phyloP scores from a whole-genome alignment of 192 early-diverging fungal genomes.

The Entrophospora sp. region DNA sequence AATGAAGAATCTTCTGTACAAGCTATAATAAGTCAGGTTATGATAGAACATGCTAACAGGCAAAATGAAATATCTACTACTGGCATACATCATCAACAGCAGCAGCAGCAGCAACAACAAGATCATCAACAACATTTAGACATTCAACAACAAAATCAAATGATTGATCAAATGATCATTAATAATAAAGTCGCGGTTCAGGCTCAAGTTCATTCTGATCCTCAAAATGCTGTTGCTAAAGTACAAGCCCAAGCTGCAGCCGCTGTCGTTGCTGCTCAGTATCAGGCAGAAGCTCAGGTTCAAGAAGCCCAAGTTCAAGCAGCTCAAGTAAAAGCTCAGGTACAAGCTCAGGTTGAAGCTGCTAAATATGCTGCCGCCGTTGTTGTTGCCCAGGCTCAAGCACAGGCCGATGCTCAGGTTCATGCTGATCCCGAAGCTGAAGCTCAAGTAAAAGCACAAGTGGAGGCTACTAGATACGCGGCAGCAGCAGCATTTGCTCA shows the following conservation, averaged over 20 bases:
- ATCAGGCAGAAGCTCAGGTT: constrained; percentile 7
- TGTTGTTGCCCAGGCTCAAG: background rate
- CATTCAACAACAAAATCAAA: background rate
- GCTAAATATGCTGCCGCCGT: background rate
- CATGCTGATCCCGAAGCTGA: background rate
- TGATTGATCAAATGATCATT: background rate
- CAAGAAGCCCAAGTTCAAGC: background rate
- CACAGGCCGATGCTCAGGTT: background rate
- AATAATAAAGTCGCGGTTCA: background rate
- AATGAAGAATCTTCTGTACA: no score
- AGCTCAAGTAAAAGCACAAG: background rate
- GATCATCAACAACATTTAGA: background rate
- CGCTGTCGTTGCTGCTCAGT: background rate
- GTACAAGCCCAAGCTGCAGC: background rate
- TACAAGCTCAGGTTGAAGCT: background rate
- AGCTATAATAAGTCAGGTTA: no score
- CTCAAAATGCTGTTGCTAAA: no score
- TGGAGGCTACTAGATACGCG: background rate
- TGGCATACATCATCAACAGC: no score
- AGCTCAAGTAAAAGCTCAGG: background rate
- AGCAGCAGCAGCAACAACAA: no score
- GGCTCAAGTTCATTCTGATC: background rate
- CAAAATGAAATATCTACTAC: no score
- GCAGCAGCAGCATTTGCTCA: no score
- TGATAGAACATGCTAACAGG: no score